Evolutionary conservation across 805 yeast genomes (phyloP), one percentile per base, ranked within the genome.

Genomic region (Cyberlindnera mississippiensis): DNA sequence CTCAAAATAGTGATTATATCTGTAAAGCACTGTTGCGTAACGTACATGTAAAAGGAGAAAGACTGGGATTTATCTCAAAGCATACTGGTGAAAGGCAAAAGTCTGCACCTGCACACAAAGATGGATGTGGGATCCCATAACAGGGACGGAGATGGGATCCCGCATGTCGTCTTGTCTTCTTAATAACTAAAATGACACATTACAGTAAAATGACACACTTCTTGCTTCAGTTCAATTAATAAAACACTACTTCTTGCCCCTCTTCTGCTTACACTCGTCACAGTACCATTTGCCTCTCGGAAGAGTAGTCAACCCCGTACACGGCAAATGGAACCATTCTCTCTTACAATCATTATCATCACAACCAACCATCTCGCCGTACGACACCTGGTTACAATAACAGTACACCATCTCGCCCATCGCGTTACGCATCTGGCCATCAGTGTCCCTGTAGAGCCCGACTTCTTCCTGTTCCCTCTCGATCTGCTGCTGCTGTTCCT

Each of bases 311-410:
- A 89, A 73, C 1, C 96, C 96, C 33, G 87, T 85, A 64, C 98
- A 90, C 14, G 95, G 95, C 52, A 91, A 69, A 68, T 90, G 98
- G 66, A 90, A 90, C 98, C 98, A 90, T 62, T 90, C 98, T 41
- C 88, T 72, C 60, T 81, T 81, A 68, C 98, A 91, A 44, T 82
- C 79, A 28, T 86, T 90, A 11, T 96, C 97, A 58, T 93, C 99
- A 66, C 99, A 93, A 2, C 96, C 99, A 46, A 93, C 97, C 99
- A 93, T 93, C 58, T 93, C 98, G 15, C 99, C 99, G 60, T 85
- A 93, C 4, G 97, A 91, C 1, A 90, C 96, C 61, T 90, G 96
- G 61, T 89, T 87, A 67, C 99, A 93, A 67, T 91, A 90, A 63
- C 99, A 93, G 61, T 91, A 91, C 2, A 89, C 77, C 1, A 95